Conservation (phyloP, 495 filamentous ascomycete species). For the Aspergillus haitiensis region DNA sequence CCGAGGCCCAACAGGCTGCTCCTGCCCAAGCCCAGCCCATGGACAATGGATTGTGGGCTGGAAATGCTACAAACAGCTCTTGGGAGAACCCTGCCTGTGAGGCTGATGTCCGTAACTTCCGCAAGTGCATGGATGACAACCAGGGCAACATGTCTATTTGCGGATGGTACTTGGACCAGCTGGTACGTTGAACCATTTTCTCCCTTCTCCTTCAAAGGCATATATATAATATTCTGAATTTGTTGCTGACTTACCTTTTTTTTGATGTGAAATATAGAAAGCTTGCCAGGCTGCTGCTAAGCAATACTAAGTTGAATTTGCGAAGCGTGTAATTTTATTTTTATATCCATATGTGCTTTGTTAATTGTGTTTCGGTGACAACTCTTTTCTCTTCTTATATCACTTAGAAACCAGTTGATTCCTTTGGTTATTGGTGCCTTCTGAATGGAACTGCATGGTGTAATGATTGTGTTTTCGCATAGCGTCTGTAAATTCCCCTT, state of each 20-base stretch:
- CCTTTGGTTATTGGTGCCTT: too few relatives aligned
- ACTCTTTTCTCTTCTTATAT: background rate
- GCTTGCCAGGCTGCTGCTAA: constrained; percentile 89
- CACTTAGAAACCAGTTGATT: too few relatives aligned
- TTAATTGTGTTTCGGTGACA: constrained; percentile 13
- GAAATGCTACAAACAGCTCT: constrained; percentile 51
- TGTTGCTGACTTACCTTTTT: constrained; percentile 28
- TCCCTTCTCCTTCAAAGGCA: background rate
- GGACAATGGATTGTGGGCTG: constrained; percentile 53
- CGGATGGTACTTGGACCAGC: constrained; percentile 96
- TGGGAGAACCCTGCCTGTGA: constrained; percentile 64
- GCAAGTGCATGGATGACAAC: constrained; percentile 93
- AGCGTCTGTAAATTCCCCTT: constrained; percentile 19
- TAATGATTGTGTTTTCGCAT: constrained; percentile 29
- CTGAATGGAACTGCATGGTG: constrained; percentile 15
- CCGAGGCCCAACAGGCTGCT: constrained; percentile 51
- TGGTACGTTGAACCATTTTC: constrained; percentile 48
- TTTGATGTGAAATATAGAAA: constrained; percentile 54
- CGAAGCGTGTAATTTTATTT: background rate
- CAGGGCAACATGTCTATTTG: constrained; percentile 92
- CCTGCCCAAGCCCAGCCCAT: constrained; percentile 43
- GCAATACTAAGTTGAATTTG: constrained; percentile 63
- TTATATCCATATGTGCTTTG: constrained; percentile 3
- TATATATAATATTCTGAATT: background rate
- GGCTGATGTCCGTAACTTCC: constrained; percentile 79